Conservation (phyloP, 2,329 filamentous ascomycete species). For the Penicillium occitanis region DNA sequence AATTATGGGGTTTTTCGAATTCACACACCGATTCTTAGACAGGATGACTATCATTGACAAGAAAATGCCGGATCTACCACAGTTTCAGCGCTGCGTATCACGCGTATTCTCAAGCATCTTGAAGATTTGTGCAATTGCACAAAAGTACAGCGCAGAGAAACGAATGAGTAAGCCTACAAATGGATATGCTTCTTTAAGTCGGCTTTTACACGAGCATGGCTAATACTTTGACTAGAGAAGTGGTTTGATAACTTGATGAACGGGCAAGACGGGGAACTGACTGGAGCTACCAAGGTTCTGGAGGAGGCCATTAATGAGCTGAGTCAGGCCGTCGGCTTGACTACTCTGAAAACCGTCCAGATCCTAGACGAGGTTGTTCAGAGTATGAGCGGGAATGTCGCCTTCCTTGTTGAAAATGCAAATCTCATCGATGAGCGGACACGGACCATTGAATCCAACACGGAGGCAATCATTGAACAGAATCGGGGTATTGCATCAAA, state of each 20-base stretch:
- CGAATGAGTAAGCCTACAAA: slow-evolving; percentile 7
- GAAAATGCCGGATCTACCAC: slow-evolving; percentile 2
- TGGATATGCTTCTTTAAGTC: neutral
- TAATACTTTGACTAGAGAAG: slow-evolving; percentile 12
- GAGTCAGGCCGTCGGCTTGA: slow-evolving; percentile 11
- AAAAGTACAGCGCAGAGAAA: neutral
- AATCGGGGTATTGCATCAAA: slow-evolving; percentile 7
- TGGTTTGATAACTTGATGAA: slow-evolving; percentile 12
- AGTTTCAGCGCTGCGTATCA: slow-evolving; percentile 9
- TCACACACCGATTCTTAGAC: slow-evolving; percentile 11
- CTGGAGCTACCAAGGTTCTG: neutral
- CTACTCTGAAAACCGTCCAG: slow-evolving; percentile 9
- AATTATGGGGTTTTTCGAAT: slow-evolving; percentile 14
- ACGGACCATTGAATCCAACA: slow-evolving; percentile 7
- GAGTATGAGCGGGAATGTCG: slow-evolving; percentile 10
- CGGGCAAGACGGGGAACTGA: slow-evolving; percentile 3
- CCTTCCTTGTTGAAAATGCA: slow-evolving; percentile 8
- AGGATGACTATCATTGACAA: slow-evolving; percentile 8
- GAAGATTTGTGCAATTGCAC: slow-evolving; percentile 8
- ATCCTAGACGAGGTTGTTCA: slow-evolving; percentile 9
- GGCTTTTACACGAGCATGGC: neutral
- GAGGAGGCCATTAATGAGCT: slow-evolving; percentile 13
- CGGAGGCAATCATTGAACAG: slow-evolving; percentile 9
- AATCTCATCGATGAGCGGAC: slow-evolving; percentile 15
- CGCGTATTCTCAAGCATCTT: slow-evolving; percentile 9